A percentile compares a stretch with the other conserved stretches of the same genome.
phyloP scores from a whole-genome alignment of 2,329 filamentous ascomycete species.

The Davidsoniella neocaledoniae region DNA sequence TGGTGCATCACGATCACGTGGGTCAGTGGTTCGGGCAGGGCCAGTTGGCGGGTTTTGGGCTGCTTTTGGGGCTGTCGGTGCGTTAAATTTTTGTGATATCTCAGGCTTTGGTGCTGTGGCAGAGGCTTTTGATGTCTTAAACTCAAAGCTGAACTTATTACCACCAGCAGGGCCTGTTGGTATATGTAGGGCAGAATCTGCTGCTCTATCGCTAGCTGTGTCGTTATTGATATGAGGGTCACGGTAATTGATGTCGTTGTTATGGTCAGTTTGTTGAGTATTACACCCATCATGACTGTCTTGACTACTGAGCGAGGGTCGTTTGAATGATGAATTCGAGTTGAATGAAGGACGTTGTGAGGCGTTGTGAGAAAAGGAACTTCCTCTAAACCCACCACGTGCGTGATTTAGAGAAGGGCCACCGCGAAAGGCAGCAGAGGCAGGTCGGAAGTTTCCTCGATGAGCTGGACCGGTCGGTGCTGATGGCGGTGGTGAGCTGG shows the following conservation, averaged over 20 bases:
- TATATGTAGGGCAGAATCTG: no score
- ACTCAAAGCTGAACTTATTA: constrained; percentile 79
- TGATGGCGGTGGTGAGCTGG: constrained; percentile 17
- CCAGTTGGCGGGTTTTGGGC: constrained; percentile 21
- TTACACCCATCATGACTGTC: neutral
- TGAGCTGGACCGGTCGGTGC: constrained; percentile 18
- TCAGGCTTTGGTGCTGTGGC: constrained; percentile 44
- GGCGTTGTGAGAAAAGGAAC: no score
- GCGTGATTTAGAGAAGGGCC: neutral
- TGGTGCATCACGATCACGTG: constrained; percentile 23
- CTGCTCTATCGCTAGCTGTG: constrained; percentile 14
- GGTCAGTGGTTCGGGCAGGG: constrained; percentile 19
- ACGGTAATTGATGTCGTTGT: neutral
- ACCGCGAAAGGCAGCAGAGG: neutral
- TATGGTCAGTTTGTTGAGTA: neutral
- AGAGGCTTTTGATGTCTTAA: constrained; percentile 53
- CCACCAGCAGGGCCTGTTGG: constrained; percentile 26
- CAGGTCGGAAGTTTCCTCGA: constrained; percentile 2
- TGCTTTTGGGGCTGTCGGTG: constrained; percentile 22
- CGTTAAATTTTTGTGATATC: constrained; percentile 53
- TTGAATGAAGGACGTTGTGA: neutral
- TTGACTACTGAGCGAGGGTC: neutral
- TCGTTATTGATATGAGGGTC: neutral
- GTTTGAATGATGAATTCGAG: neutral
- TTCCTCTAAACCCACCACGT: no score